Base-by-base conservation (phyloP, 1,139 yeast species). In the Kurtzmaniella quercitrusa region DNA sequence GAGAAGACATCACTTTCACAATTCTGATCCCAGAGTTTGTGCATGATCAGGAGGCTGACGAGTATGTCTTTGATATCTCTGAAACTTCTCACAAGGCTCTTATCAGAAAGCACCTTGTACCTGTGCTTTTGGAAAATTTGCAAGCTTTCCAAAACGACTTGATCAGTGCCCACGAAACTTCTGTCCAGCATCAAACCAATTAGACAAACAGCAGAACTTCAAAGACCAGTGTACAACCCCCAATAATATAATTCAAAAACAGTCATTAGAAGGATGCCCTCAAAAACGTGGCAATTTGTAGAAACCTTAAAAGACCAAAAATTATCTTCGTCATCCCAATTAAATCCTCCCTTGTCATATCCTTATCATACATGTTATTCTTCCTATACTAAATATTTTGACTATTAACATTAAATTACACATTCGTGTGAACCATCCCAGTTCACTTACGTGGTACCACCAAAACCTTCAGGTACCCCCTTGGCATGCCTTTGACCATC, bases 401-500 rank as follows among this genome's bases (percentile, higher is more conserved):
- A n/a, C n/a, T n/a, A n/a, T n/a, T n/a, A n/a, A n/a, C n/a, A n/a
- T n/a, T n/a, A n/a, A n/a, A n/a, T n/a, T n/a, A n/a, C n/a, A n/a
- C n/a, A n/a, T n/a, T n/a, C n/a, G n/a, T n/a, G n/a, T n/a, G n/a
- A n/a, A n/a, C n/a, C n/a, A n/a, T n/a, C n/a, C n/a, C n/a, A n/a
- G n/a, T n/a, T n/a, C n/a, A n/a, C n/a, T n/a, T n/a, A n/a, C n/a
- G n/a, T n/a, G n/a, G n/a, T n/a, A 17, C 38, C 23, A 19, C 21
- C 16, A 34, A 88, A 88, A 2, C 95, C 95, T 42, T 82, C 84
- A 0, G 98, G 98, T 3, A 89, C 96, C 3, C 96, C 97, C 47
- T 76, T 76, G 0, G 96, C 96, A 50, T 83, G 91, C 38, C 77
- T 68, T 11, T 53, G 50, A 36, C 66, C 68, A 11, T 76, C 73